Percentiles rank a stretch among this genome's conserved stretches.
Evolutionary conservation across 768 basidiomycete genomes (phyloP).

Genomic region (Phanerochaete sordida): DNA sequence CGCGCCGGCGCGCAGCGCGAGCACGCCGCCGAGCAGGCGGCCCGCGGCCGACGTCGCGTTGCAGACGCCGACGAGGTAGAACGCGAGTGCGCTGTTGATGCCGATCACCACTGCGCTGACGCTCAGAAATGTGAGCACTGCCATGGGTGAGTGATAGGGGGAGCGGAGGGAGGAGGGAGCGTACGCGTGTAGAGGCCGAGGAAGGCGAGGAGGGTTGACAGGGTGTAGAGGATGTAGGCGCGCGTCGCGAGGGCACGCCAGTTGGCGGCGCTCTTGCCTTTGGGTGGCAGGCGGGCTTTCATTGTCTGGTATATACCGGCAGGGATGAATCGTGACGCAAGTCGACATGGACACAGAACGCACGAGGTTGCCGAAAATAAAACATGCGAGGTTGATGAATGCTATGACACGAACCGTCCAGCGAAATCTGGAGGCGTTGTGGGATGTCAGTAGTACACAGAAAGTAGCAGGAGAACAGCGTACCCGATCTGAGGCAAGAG

Average conservation of each 20-base stretch:
- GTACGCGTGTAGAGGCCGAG: not conserved
- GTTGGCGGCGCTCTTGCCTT: not conserved
- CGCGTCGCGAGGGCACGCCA: not conserved
- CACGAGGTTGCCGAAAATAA: not conserved
- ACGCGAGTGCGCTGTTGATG: not conserved
- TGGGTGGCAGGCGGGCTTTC: not conserved
- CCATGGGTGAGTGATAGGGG: not conserved
- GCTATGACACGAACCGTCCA: conserved; percentile 1
- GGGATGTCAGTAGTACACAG: too few species aligned
- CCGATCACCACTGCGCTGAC: not conserved
- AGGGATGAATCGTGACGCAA: too few species aligned
- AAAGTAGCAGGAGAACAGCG: too few species aligned
- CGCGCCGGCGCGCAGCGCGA: not conserved
- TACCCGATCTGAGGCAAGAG: not conserved
- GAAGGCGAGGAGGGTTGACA: not conserved
- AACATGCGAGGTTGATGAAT: not conserved
- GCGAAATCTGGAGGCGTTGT: not conserved
- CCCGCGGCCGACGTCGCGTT: not conserved
- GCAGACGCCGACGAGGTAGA: not conserved
- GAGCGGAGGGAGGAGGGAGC: too few species aligned
- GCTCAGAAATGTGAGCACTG: not conserved
- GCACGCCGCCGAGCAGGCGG: not conserved
- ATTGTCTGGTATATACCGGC: too few species aligned
- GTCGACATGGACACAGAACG: not conserved
- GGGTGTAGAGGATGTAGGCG: not conserved